These are phyloP conservation scores for Blastomyces percursus DNA, from an alignment of 2,329 filamentous ascomycete genomes.

Conservation along the genomic window DNA sequence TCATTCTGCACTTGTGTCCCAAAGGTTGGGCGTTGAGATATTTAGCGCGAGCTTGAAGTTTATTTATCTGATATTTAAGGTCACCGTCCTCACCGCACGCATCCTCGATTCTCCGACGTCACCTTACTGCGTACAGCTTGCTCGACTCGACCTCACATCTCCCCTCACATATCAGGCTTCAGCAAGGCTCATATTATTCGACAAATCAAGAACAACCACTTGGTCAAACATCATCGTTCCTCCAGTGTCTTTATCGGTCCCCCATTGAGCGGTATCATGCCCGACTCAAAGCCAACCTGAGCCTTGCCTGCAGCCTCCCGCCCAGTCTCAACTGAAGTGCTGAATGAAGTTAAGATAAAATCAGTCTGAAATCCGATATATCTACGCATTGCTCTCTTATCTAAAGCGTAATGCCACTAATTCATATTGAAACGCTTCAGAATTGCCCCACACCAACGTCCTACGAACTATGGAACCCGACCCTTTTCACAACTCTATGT, in stretches of 20 bases:
- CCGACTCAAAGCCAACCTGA: not conserved
- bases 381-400: not conserved
- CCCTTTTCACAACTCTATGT: not conserved
- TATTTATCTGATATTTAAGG: not conserved
- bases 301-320: constrained; percentile 1
- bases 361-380: not conserved
- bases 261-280: not conserved
- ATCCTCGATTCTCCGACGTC: not conserved
- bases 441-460: not conserved
- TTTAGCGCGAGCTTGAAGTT: not conserved
- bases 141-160: not conserved
- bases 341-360: not conserved
- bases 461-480: not conserved
- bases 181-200: not conserved
- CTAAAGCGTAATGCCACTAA: not conserved
- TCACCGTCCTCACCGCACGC: not conserved
- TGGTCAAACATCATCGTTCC: too few species aligned
- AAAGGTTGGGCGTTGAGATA: not conserved
- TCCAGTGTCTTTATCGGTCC: not conserved
- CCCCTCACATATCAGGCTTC: not conserved
- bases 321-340: not conserved
- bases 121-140: not conserved
- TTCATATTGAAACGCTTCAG: not conserved
- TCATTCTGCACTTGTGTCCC: not conserved
- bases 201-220: not conserved